Evolutionary conservation across 1,284 basidiomycete species (phyloP).

Genomic region (Chiua sp.): DNA sequence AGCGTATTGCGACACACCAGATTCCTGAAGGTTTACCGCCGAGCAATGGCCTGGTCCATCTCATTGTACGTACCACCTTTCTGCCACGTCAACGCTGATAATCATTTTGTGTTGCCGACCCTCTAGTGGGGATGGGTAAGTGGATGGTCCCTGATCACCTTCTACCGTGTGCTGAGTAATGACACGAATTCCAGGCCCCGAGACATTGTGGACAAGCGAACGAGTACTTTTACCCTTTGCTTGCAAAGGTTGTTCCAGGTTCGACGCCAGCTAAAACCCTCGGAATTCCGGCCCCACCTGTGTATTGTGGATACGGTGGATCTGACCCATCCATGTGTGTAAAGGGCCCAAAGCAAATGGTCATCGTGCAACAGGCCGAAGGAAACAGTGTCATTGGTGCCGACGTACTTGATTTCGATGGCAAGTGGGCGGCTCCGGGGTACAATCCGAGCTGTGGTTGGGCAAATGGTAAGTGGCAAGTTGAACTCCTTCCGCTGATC

Average conservation of each 20-base stretch:
- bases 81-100: not conserved
- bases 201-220: conserved; percentile 13
- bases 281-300: not conserved
- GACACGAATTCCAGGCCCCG: conserved; percentile 4
- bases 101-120: not conserved
- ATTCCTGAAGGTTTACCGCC: conserved; percentile 18
- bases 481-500: too few species aligned
- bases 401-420: not conserved
- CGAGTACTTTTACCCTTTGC: conserved; percentile 6
- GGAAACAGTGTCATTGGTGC: conserved; percentile 12
- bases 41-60: not conserved
- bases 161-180: conserved; percentile 1
- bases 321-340: conserved; percentile 4
- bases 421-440: not conserved
- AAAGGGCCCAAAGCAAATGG: conserved; percentile 9
- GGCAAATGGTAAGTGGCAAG: conserved; percentile 1
- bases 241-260: conserved; percentile 1
- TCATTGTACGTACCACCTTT: conserved; percentile 6
- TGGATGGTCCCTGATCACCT: not conserved
- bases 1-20: not conserved
- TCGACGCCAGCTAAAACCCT: conserved; percentile 3
- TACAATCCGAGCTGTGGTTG: conserved; percentile 25
- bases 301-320: conserved; percentile 13
- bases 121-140: conserved; percentile 27
- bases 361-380: conserved; percentile 11